Conservation (phyloP, 768 basidiomycete genomes). For the Tricholoma sp. region DNA sequence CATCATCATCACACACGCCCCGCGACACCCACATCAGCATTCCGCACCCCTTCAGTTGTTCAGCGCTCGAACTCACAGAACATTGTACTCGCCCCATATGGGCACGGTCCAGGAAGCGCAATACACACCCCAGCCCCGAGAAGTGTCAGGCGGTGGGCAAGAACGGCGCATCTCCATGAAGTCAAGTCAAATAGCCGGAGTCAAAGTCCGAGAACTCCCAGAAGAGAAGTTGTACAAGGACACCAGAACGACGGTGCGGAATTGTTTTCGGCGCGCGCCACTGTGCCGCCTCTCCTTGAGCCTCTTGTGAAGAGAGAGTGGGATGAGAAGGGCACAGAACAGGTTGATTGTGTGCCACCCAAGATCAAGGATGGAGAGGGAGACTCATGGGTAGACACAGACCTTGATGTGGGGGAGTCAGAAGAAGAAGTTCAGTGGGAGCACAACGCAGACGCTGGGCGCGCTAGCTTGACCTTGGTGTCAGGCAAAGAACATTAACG, state of each 20-base stretch:
- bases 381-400: conserved; percentile 4
- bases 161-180: conserved; percentile 67
- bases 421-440: neutral
- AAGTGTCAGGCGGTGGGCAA: conserved; percentile 55
- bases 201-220: neutral
- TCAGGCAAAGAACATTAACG: conserved; percentile 2
- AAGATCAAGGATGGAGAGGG: neutral
- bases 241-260: neutral
- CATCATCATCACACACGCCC: conserved; percentile 14
- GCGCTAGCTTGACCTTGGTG: neutral
- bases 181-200: conserved; percentile 25
- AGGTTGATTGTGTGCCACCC: too few species aligned
- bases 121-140: conserved; percentile 24
- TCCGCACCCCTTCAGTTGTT: conserved; percentile 26
- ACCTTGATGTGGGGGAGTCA: neutral
- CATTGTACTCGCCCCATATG: conserved; percentile 11
- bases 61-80: conserved; percentile 46
- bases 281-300: neutral
- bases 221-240: neutral
- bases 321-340: neutral
- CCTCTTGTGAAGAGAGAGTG: neutral
- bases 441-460: neutral
- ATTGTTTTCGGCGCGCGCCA: neutral
- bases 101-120: conserved; percentile 1
- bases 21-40: conserved; percentile 23